Conservation (phyloP, 148 eudicot genomes). For the Persicaria maculosa region DNA sequence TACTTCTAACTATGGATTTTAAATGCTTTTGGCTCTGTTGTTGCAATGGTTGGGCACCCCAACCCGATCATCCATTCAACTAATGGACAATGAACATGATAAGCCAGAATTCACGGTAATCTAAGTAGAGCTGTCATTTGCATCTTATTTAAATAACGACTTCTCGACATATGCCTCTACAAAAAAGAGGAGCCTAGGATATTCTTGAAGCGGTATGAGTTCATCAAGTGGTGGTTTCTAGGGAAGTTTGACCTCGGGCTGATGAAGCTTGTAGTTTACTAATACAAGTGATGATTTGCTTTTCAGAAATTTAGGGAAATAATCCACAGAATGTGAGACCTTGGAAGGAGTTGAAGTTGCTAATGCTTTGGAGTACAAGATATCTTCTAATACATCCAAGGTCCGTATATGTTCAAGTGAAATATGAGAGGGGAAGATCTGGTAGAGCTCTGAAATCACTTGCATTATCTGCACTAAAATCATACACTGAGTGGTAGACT, state of each 20-base stretch:
- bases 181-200: conserved; percentile 42
- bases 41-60: conserved; percentile 48
- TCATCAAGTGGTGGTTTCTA: neutral
- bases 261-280: neutral
- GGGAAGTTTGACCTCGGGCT: neutral
- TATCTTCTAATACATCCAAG: conserved; percentile 77
- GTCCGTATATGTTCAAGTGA: conserved; percentile 19
- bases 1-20: conserved; percentile 6
- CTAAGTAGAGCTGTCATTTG: conserved; percentile 74
- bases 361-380: conserved; percentile 87
- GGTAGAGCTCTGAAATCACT: too few relatives aligned
- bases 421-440: too few relatives aligned
- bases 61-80: conserved; percentile 47
- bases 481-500: too few relatives aligned
- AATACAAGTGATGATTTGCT: too few relatives aligned
- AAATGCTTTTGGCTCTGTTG: too few relatives aligned
- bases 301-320: conserved; percentile 52
- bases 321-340: conserved; percentile 47
- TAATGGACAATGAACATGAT: conserved; percentile 79
- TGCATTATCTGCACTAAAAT: too few relatives aligned
- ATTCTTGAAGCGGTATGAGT: conserved; percentile 57
- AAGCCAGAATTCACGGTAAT: conserved; percentile 81
- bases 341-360: conserved; percentile 51
- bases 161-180: too few relatives aligned
- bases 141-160: too few relatives aligned